Base-by-base conservation (phyloP, 169 alveolate species). In the Babesia bovis region DNA sequence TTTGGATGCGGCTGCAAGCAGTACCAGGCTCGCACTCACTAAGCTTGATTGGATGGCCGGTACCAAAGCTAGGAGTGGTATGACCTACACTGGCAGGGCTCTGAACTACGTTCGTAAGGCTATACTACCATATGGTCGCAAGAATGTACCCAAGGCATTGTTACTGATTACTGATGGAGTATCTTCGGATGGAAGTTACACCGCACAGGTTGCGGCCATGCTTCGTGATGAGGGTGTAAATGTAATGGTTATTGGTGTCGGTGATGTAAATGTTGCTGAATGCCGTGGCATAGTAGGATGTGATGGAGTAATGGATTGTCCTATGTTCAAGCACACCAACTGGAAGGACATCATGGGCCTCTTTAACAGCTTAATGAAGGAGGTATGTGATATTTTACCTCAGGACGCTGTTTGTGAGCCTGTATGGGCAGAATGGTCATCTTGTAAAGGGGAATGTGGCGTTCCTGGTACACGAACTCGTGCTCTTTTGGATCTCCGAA, bases 71-170 rank as follows among this genome's bases (percentile, higher is more conserved):
- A 44, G 28, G 19, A 2, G 13, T 42, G 84, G 88, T 12, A 60
- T 51, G 73, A 81, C 88, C 1, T 81, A 60, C 74, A 81, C 88
- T 6, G 88, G 88, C 1, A 60, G 59, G 67, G 88, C 82, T 32
- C 49, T 81, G 10, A 38, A 42, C 44, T 71, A n/a, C 42, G 77
- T 71, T 45, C 49, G 73, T 19, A 56, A 71, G 25, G 59, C 49
- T 28, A 60, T 71, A 0, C 42, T 70, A 6, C 52, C 71, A 4
- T 72, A 66, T n/a, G 78, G 78, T 12, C 67, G 88, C 21, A 70
- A 70, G 9, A 69, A 72, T 28, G 84, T 49, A 13, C 88, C 88
- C 10, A 81, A 81, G 88, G 88, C 84, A 4, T 23, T 81, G 12
- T 40, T 81, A 12, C 36, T 81, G n/a, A 50, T 81, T 68, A 81